phyloP scores from a whole-genome alignment of 2,329 filamentous ascomycete genomes.

The Epichloe coenophiala region DNA sequence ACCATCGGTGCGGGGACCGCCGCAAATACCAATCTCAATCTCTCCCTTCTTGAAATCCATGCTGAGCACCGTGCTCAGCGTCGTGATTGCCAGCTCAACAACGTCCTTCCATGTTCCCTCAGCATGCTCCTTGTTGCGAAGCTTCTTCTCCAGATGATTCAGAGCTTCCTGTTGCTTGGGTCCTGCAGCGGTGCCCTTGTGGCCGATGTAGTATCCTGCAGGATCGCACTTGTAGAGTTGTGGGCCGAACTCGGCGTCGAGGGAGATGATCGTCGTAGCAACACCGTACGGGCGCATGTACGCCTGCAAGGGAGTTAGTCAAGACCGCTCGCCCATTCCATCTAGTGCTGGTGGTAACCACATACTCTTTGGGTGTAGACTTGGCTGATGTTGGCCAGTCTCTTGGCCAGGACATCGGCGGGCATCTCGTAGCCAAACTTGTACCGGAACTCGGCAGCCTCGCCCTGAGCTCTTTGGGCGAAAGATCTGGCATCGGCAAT shows the following conservation, averaged over 20 bases:
- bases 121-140: constrained; percentile 95
- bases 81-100: constrained; percentile 90
- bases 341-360: neutral
- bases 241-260: constrained; percentile 83
- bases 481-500: constrained; percentile 94
- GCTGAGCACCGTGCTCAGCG: constrained; percentile 88
- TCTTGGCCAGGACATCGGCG: constrained; percentile 89
- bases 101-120: constrained; percentile 94
- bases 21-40: constrained; percentile 94
- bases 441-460: constrained; percentile 96
- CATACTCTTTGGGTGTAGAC: constrained; percentile 92
- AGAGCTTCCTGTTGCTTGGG: constrained; percentile 98
- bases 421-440: constrained; percentile 99
- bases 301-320: constrained; percentile 34
- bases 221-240: constrained; percentile 98
- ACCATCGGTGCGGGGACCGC: constrained; percentile 70
- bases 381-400: constrained; percentile 97
- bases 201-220: constrained; percentile 93
- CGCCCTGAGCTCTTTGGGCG: constrained; percentile 81
- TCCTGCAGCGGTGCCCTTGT: constrained; percentile 94
- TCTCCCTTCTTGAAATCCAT: constrained; percentile 99
- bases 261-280: constrained; percentile 84
- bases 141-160: constrained; percentile 98
- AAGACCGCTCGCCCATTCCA: neutral
- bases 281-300: constrained; percentile 98